Evolutionary conservation across 225 moss, liverwort and hornwort genomes (phyloP).

Genomic region (Climacium dendroides): DNA sequence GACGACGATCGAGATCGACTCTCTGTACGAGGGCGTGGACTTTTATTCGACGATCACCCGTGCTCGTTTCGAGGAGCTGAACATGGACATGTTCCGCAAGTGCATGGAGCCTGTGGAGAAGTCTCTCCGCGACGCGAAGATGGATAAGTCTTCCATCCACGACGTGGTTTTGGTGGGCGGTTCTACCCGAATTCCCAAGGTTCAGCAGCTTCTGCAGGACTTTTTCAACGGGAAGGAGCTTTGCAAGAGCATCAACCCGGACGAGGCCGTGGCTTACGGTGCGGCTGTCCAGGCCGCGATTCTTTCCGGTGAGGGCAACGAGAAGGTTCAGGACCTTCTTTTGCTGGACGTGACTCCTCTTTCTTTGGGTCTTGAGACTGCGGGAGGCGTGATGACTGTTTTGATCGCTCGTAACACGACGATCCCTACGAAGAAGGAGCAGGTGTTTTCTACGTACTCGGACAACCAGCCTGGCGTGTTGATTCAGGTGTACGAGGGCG

Average conservation of each 20-base stretch:
- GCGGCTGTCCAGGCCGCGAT: neutral
- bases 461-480: slow-evolving; percentile 26
- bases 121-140: slow-evolving; percentile 6
- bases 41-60: slow-evolving; percentile 13
- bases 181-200: slow-evolving; percentile 27
- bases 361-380: neutral
- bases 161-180: slow-evolving; percentile 10
- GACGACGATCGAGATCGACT: slow-evolving; percentile 26
- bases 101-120: slow-evolving; percentile 25
- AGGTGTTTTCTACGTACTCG: neutral
- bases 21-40: slow-evolving; percentile 14
- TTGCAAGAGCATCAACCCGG: slow-evolving; percentile 23
- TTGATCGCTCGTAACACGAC: slow-evolving; percentile 22
- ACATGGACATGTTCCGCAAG: slow-evolving; percentile 28
- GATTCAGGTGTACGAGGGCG: slow-evolving; percentile 34
- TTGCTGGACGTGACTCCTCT: slow-evolving; percentile 11
- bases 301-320: slow-evolving; percentile 9
- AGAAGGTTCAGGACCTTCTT: slow-evolving; percentile 29
- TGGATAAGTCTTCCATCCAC: neutral
- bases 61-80: slow-evolving; percentile 9
- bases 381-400: slow-evolving; percentile 27
- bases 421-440: slow-evolving; percentile 15
- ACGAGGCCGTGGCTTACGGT: slow-evolving; percentile 21
- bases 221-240: slow-evolving; percentile 24
- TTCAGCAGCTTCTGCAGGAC: slow-evolving; percentile 21